Percentiles rank a stretch among this genome's conserved stretches.
These are phyloP conservation scores for Cryptococcus wingfieldii DNA, from an alignment of 1,284 basidiomycete genomes.

Conservation along the genomic window DNA sequence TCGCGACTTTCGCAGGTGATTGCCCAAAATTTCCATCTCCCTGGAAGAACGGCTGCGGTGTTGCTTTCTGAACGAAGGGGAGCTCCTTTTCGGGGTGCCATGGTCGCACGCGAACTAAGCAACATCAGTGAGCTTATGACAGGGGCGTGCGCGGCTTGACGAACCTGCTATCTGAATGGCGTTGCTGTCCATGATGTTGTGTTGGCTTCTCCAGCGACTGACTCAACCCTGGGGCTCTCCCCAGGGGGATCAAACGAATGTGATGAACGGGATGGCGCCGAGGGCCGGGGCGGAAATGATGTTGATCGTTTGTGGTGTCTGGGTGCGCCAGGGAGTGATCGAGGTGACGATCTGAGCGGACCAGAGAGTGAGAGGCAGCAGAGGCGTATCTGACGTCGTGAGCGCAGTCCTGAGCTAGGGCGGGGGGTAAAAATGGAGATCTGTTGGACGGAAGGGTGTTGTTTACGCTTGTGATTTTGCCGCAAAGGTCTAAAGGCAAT, in stretches of 20 bases:
- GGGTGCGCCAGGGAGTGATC: not conserved
- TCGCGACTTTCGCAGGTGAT: constrained; percentile 29
- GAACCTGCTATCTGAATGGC: constrained; percentile 40
- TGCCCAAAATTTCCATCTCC: constrained; percentile 72
- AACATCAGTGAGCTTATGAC: not conserved
- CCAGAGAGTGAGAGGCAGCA: not conserved
- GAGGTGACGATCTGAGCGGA: not conserved
- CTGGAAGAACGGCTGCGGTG: constrained; percentile 59
- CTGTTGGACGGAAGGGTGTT: too few relatives aligned
- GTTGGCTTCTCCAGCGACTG: not conserved
- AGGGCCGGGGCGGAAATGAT: not conserved
- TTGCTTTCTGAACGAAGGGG: constrained; percentile 65
- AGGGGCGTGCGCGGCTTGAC: not conserved
- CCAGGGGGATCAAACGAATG: not conserved
- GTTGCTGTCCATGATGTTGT: constrained; percentile 37
- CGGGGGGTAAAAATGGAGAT: too few relatives aligned
- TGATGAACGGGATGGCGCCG: not conserved
- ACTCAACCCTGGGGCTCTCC: not conserved
- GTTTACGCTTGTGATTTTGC: too few relatives aligned
- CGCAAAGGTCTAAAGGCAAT: too few relatives aligned
- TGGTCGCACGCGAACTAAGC: constrained; percentile 79
- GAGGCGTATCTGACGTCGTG: too few relatives aligned
- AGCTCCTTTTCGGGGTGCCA: constrained; percentile 73
- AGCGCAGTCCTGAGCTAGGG: too few relatives aligned
- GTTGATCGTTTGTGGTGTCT: too few relatives aligned